Base-by-base conservation (phyloP, 73 alveolate species). In the Diophrys sp. region DNA sequence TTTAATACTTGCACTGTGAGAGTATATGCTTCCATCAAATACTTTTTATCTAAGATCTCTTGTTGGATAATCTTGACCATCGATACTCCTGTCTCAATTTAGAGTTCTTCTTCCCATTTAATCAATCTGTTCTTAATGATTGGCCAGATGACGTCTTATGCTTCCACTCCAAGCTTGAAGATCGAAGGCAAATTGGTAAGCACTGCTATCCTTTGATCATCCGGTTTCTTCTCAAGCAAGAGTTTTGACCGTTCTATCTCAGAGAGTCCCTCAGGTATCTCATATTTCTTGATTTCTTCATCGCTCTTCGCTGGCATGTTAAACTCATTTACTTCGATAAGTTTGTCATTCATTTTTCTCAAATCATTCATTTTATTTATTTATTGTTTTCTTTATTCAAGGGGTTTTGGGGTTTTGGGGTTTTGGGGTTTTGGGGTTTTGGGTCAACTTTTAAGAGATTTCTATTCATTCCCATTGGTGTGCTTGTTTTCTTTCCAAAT, bases 101-200 rank as follows among this genome's bases (percentile, higher is more conserved):
- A 72, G 29, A 81, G 54, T 29, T 81, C 89, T 25, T 81, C 89
- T 18, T 73, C 75, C 71, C 89, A 77, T n/a, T 33, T 26, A 1
- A 73, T 71, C 31, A 81, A 67, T n/a, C 31, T 29, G 30, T 29
- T 81, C 78, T 55, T 56, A 23, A 81, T 73, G 23, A 54, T 23
- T 0, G 82, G 82, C 14, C 72, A 31, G 31, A 81, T 23, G 66
- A 31, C 72, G 56, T 73, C 69, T 54, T 81, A 29, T 14, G 79
- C 57, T 1, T 81, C 83, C 1, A 72, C 56, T 31, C 66, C 14
- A n/a, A 56, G 79, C 73, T 54, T 71, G 29, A 81, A 34, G 31
- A 81, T 67, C 53, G 24, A 28, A 28, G 74, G 78, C 23, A 71
- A 53, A 62, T 81, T 81, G 54, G 70, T 73, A 23, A 81, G 29